Conservation (phyloP, 352 stramenopile species). For the Pythium vanterpoolii region DNA sequence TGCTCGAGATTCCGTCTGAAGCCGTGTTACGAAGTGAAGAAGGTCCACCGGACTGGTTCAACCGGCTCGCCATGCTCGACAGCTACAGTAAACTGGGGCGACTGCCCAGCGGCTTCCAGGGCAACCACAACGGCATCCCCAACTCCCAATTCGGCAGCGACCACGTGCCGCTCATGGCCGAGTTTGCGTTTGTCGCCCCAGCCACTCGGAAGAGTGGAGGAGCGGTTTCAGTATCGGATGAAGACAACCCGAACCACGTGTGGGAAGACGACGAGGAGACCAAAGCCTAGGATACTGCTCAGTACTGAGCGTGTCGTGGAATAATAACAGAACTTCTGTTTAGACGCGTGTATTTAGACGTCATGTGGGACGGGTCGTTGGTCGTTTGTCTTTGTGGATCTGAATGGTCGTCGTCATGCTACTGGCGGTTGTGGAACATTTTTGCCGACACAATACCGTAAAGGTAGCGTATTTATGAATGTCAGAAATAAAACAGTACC, state of each 20-base stretch:
- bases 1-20: conserved; percentile 79
- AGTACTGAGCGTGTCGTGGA: no score
- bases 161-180: conserved; percentile 84
- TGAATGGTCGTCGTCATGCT: no score
- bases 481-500: no score
- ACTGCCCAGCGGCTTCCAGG: conserved; percentile 54
- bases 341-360: background rate
- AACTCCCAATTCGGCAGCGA: conserved; percentile 85
- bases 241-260: background rate
- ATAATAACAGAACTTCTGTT: background rate
- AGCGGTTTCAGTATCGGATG: background rate
- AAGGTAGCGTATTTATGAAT: no score
- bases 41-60: conserved; percentile 74
- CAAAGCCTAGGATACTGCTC: no score
- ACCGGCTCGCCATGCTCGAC: conserved; percentile 64
- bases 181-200: conserved; percentile 65
- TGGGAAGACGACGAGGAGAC: conserved; percentile 23
- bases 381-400: no score
- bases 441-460: background rate
- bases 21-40: conserved; percentile 63
- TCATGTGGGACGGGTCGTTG: no score
- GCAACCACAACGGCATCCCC: conserved; percentile 87
- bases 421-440: background rate
- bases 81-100: conserved; percentile 64
- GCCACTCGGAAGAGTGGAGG: background rate